Conservation (phyloP, 2,329 filamentous ascomycete genomes). For the Penicillium sp. region DNA sequence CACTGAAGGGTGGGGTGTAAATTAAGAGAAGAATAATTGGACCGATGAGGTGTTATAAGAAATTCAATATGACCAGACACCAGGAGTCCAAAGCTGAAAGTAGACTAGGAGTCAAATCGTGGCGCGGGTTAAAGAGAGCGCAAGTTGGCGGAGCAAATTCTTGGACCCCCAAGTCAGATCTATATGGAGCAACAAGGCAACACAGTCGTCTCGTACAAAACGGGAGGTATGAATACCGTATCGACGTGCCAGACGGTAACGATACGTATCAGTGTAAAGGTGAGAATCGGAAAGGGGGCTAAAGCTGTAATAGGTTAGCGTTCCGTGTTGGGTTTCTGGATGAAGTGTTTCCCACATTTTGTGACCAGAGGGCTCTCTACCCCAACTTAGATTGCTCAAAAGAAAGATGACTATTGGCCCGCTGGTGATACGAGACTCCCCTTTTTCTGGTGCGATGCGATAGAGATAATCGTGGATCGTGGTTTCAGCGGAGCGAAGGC, state of each 20-base stretch:
- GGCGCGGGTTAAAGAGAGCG: neutral
- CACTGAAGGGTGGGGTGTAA: neutral
- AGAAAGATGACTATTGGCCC: too few species aligned
- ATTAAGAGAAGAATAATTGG: neutral
- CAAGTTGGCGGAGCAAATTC: neutral
- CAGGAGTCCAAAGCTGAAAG: neutral
- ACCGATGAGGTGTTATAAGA: neutral
- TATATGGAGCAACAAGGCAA: neutral
- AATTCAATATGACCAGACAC: neutral
- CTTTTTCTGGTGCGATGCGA: too few species aligned
- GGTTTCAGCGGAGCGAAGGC: too few species aligned
- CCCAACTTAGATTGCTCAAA: neutral
- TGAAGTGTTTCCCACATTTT: neutral
- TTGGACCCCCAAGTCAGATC: constrained; percentile 1
- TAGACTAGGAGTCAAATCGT: neutral
- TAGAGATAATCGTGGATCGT: too few species aligned
- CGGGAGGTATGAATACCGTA: constrained; percentile 1
- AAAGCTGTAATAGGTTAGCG: neutral
- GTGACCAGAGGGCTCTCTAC: neutral
- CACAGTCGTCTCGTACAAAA: constrained; percentile 3
- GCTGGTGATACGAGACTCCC: too few species aligned
- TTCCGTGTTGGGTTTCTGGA: neutral
- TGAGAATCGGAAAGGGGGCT: neutral
- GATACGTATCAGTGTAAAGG: neutral
- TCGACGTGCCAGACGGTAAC: constrained; percentile 3